phyloP scores from a whole-genome alignment of 2,329 filamentous ascomycete genomes.

The Diaporthe vexans region DNA sequence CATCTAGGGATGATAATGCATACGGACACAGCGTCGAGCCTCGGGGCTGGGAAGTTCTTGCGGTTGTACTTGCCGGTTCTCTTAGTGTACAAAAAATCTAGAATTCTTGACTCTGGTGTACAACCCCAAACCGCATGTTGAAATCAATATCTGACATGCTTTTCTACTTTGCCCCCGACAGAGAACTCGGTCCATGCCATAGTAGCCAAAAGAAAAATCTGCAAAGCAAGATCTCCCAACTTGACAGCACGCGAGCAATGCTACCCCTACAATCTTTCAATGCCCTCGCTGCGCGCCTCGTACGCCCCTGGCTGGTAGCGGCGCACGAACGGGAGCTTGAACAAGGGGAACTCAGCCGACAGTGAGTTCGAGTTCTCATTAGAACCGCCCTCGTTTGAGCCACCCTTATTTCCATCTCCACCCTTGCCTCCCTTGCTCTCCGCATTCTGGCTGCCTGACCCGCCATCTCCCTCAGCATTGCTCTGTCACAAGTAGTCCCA shows the following conservation, averaged over 20 bases:
- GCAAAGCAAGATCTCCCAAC: not conserved
- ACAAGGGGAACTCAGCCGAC: not conserved
- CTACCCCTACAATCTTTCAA: not conserved
- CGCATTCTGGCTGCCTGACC: not conserved
- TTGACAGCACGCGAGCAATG: rapidly evolving
- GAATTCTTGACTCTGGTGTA: too few species aligned
- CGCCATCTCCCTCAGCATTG: not conserved
- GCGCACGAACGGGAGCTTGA: not conserved
- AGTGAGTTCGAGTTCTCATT: not conserved
- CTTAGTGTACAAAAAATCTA: too few species aligned
- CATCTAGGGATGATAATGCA: too few species aligned
- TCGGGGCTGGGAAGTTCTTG: too few species aligned
- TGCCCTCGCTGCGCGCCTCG: not conserved
- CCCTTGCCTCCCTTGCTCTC: not conserved
- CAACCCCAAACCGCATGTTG: too few species aligned
- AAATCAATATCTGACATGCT: too few species aligned
- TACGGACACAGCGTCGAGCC: too few species aligned
- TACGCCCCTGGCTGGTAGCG: conserved; percentile 30
- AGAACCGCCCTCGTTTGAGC: not conserved
- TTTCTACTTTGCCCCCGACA: too few species aligned
- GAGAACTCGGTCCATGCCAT: too few species aligned
- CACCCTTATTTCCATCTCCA: not conserved
- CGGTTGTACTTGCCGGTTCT: too few species aligned
- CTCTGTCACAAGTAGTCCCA: not conserved
- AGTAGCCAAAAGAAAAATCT: not conserved